A percentile compares a stretch with the other conserved stretches of the same genome.
Evolutionary conservation across 2,329 filamentous ascomycete genomes (phyloP).

Genomic region (Xylaria sp.): DNA sequence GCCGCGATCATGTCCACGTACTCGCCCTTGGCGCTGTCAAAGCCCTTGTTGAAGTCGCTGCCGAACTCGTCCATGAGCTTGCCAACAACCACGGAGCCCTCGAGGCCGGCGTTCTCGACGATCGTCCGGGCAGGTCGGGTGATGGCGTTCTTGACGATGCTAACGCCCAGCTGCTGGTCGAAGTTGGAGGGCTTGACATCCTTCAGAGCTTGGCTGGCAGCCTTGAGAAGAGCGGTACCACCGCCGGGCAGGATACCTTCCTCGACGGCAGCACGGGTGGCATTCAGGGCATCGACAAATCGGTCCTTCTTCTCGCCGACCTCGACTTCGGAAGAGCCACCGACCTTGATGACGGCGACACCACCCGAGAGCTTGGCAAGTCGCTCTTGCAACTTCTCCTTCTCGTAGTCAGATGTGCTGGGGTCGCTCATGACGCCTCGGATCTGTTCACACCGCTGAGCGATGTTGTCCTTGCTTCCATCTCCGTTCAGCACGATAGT

Average conservation of each 20-base stretch:
- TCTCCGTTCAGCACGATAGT: conserved; percentile 98
- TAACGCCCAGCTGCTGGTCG: conserved; percentile 97
- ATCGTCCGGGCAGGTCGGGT: conserved; percentile 93
- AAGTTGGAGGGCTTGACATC: conserved; percentile 91
- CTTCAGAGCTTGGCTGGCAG: conserved; percentile 82
- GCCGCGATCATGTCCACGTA: conserved; percentile 98
- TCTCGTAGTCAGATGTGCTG: conserved; percentile 97
- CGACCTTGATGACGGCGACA: conserved; percentile 99
- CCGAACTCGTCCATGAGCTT: conserved; percentile 96
- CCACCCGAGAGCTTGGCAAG: conserved; percentile 98
- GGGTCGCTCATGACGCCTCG: conserved; percentile 94
- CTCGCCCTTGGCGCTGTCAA: conserved; percentile 94
- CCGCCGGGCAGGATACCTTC: conserved; percentile 98
- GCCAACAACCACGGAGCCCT: conserved; percentile 94
- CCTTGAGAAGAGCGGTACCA: conserved; percentile 97
- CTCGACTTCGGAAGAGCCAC: conserved; percentile 96
- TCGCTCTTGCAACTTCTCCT: conserved; percentile 99
- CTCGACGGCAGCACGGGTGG: conserved; percentile 96
- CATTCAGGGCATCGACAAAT: conserved; percentile 97
- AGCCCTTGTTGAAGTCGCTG: conserved; percentile 95
- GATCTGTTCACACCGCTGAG: conserved; percentile 98
- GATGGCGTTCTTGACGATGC: conserved; percentile 97
- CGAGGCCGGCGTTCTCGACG: conserved; percentile 94
- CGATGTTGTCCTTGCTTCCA: conserved; percentile 89
- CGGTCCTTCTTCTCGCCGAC: conserved; percentile 99